Evolutionary conservation across 345 rosid genomes (phyloP), one percentile per base, ranked within the genome.

Genomic region (Hibiscus mutabilis): DNA sequence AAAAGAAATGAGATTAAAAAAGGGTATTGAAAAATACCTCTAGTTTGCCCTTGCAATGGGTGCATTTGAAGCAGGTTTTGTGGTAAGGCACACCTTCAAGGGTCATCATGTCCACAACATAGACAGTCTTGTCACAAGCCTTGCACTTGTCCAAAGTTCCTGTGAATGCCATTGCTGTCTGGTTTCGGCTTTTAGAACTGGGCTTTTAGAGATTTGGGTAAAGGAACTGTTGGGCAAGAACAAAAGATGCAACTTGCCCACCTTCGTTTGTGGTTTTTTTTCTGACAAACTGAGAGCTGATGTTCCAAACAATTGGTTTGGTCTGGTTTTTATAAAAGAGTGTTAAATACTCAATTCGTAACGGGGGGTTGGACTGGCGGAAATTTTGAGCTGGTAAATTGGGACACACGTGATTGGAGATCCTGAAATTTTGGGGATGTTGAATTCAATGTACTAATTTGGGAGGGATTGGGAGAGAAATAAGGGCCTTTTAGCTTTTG

Each of bases 101-200:
- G 40, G 89, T 80, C 83, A 95, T 64, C 83, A 90, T 70, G 72
- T 95, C 99, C 60, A 95, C 96, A 15, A 95, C 89, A 51, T 95
- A 85, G 29, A 95, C 99, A 5, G 97, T 95, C 84, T 86, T 92
- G 73, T 90, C 97, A 73, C 99, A 95, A 3, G 96, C 96, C 81
- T 92, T 92, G 96, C 99, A 95, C 70, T 94, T 94, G 82, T 94
- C 98, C 75, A 91, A 80, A 71, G 98, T 94, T 78, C 98, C 98
- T 0, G 98, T 91, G 86, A 94, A 94, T 67, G 97, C 61, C 97
- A 90, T 86, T 42, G 18, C 16, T 49, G 22, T 5, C 46, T 25
- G 8, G 61, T 15, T 25, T 64, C 12, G 6, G 61, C 8, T 27
- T 65, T 21, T 5, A 6, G 3, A 3, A 3, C 2, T 31, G 5